These are phyloP conservation scores for Aspergillus japonicus DNA, from an alignment of 2,329 filamentous ascomycete species.

Conservation along the genomic window DNA sequence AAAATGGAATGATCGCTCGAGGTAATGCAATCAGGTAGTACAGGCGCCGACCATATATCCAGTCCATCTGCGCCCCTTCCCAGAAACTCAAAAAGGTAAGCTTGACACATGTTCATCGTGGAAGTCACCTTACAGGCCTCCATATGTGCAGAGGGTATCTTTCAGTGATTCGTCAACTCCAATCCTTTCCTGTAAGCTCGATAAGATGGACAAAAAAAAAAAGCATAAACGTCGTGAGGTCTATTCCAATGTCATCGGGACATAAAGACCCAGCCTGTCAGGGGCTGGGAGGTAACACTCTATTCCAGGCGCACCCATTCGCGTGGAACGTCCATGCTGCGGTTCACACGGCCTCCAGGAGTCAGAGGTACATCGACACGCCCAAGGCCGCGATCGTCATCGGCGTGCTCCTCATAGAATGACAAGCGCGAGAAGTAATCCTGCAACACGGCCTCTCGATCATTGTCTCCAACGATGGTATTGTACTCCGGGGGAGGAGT, in stretches of 20 bases:
- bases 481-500: conserved; percentile 88
- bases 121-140: neutral
- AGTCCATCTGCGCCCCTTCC: neutral
- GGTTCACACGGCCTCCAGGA: conserved; percentile 60
- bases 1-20: neutral
- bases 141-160: neutral
- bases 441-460: conserved; percentile 66
- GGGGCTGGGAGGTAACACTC: conserved; percentile 15
- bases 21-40: neutral
- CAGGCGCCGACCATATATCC: neutral
- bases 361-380: conserved; percentile 61
- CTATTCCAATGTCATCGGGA: neutral
- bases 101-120: neutral
- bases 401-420: conserved; percentile 61
- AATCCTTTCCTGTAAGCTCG: neutral
- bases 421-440: conserved; percentile 85
- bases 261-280: neutral
- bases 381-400: conserved; percentile 48
- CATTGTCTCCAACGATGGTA: conserved; percentile 67
- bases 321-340: conserved; percentile 64
- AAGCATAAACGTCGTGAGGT: conserved; percentile 1
- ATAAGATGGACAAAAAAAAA: neutral
- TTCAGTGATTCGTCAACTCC: conserved; percentile 3
- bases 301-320: conserved; percentile 51
- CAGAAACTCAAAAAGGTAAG: neutral